These are phyloP conservation scores for Blastobotrys chiropterorum DNA, from an alignment of 805 yeast species.

Conservation along the genomic window DNA sequence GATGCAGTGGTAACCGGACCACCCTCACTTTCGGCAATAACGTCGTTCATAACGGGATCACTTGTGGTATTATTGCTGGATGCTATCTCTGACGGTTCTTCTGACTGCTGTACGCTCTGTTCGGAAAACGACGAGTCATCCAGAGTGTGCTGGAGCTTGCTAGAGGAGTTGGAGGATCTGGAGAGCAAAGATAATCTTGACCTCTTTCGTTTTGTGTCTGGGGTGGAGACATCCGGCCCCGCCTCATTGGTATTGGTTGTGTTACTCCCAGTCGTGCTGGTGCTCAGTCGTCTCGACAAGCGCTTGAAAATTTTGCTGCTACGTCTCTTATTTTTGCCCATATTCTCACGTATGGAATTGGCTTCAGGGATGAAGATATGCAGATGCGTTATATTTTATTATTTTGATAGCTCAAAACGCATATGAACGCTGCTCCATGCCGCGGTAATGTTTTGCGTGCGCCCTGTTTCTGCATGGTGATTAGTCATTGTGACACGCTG, in stretches of 20 bases:
- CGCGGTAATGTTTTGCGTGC: background rate
- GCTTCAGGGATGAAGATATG: background rate
- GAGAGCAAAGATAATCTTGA: background rate
- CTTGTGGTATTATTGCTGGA: background rate
- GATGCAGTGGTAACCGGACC: background rate
- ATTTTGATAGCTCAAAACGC: background rate
- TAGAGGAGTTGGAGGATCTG: background rate
- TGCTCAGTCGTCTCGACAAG: background rate
- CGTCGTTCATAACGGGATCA: background rate
- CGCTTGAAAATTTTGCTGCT: conserved; percentile 4
- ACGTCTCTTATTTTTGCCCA: background rate
- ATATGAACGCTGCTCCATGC: background rate
- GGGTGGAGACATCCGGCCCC: background rate
- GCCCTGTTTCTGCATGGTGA: no score
- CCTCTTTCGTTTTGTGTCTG: background rate
- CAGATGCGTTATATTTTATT: background rate
- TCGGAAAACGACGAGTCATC: background rate
- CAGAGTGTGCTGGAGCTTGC: background rate
- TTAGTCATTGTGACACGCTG: background rate
- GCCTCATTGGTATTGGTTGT: background rate
- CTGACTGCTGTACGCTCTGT: background rate
- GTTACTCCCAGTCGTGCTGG: background rate
- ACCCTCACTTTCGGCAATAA: background rate
- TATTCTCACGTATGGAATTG: background rate
- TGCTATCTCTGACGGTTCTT: background rate